A percentile compares a stretch with the other conserved stretches of the same genome.
These are phyloP conservation scores for Echium plantagineum DNA, from an alignment of 257 asterid species.

Conservation along the genomic window DNA sequence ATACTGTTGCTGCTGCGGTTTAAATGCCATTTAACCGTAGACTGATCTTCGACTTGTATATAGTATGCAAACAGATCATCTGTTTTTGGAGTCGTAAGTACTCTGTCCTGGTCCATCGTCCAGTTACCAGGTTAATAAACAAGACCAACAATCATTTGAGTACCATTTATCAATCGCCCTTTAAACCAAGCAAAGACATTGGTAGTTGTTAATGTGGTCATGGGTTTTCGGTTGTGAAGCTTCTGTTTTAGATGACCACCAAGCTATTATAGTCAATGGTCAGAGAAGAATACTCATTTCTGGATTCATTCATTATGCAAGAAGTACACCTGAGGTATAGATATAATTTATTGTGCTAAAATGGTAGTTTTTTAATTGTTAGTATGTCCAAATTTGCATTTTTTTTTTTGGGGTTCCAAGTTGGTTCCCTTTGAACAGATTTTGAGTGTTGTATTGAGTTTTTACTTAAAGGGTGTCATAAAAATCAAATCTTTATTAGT, in stretches of 20 bases:
- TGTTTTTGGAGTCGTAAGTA: no score
- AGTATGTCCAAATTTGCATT: background rate
- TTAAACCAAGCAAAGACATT: no score
- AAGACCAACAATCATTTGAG: no score
- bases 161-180: no score
- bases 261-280: constrained; percentile 65
- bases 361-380: background rate
- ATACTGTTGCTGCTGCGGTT: no score
- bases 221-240: constrained; percentile 26
- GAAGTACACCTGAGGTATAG: constrained; percentile 87
- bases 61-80: no score
- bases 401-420: no score
- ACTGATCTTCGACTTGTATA: no score
- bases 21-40: no score
- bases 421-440: constrained; percentile 4
- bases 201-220: constrained; percentile 20
- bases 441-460: background rate
- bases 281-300: constrained; percentile 63
- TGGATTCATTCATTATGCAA: constrained; percentile 90
- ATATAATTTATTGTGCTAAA: constrained; percentile 10
- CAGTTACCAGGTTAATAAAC: no score
- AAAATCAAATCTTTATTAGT: background rate
- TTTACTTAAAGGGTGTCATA: background rate
- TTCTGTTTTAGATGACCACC: constrained; percentile 70
- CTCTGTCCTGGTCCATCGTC: no score